Percentiles rank a stretch among this genome's conserved stretches.
Conservation (phyloP, 2,329 filamentous ascomycete genomes). For the Fusarium sp. region DNA sequence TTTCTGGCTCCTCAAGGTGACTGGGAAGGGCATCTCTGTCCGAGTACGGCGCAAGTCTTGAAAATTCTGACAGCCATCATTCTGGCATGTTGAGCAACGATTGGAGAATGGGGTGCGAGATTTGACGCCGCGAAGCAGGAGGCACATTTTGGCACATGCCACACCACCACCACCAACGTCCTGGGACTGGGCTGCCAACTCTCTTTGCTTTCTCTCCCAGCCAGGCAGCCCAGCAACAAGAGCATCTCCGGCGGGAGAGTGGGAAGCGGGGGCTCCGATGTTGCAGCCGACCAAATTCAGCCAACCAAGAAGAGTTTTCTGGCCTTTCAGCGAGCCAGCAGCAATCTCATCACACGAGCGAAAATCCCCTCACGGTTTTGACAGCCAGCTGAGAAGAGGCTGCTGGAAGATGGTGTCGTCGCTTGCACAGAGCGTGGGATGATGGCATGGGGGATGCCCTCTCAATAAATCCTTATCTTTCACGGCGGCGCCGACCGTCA, state of each 20-base stretch:
- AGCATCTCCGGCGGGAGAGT: slow-evolving; percentile 30
- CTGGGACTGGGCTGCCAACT: slow-evolving; percentile 12
- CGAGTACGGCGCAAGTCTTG: slow-evolving; percentile 16
- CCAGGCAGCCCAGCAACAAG: slow-evolving; percentile 18
- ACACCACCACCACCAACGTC: slow-evolving; percentile 21
- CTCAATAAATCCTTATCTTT: slow-evolving; percentile 28
- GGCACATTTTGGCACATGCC: slow-evolving; percentile 31
- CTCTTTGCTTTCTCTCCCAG: slow-evolving; percentile 17
- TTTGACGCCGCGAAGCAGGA: slow-evolving; percentile 18
- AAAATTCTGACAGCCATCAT: slow-evolving; percentile 31
- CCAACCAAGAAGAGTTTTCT: slow-evolving; percentile 7
- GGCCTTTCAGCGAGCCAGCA: background rate
- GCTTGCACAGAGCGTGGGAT: background rate
- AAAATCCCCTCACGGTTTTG: background rate
- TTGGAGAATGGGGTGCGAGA: slow-evolving; percentile 24
- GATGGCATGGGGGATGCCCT: background rate
- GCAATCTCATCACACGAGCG: background rate
- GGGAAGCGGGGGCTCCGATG: slow-evolving; percentile 37
- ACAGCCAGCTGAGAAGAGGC: background rate
- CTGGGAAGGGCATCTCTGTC: slow-evolving; percentile 3
- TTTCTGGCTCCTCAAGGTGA: slow-evolving; percentile 3
- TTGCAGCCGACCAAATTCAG: slow-evolving; percentile 31
- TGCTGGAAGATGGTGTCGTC: background rate
- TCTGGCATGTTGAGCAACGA: slow-evolving; percentile 8
- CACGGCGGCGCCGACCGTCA: background rate